These are phyloP conservation scores for Papiliotrema nemorosa DNA, from an alignment of 1,284 basidiomycete species.

Conservation along the genomic window DNA sequence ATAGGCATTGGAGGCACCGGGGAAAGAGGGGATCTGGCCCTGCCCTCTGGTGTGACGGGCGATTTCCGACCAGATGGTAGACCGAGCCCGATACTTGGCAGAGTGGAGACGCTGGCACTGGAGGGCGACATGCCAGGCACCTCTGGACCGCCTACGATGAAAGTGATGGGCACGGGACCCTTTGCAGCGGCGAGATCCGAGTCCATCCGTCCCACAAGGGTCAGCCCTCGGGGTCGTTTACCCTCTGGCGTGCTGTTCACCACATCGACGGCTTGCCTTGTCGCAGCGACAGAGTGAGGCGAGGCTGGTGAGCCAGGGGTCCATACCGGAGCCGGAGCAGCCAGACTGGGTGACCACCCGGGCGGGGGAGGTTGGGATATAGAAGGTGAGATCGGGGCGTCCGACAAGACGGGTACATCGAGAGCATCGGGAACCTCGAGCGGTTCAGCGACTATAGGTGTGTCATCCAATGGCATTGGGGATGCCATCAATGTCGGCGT, in stretches of 20 bases:
- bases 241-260: conserved; percentile 19
- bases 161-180: conserved; percentile 43
- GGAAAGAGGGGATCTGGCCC: conserved; percentile 15
- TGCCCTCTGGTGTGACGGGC: conserved; percentile 9
- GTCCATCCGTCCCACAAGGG: conserved; percentile 38
- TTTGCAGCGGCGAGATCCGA: conserved; percentile 27
- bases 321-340: conserved; percentile 11
- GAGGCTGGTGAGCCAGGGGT: conserved; percentile 27
- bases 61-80: conserved; percentile 15
- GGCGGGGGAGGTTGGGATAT: not conserved
- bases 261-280: conserved; percentile 29
- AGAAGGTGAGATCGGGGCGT: not conserved
- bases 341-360: conserved; percentile 2
- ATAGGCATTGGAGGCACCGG: conserved; percentile 5
- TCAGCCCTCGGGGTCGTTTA: conserved; percentile 21
- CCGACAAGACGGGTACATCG: not conserved
- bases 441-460: not conserved
- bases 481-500: conserved; percentile 5
- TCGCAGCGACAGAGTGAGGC: conserved; percentile 33
- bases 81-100: conserved; percentile 16
- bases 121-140: conserved; percentile 8
- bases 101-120: not conserved
- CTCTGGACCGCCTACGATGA: conserved; percentile 29
- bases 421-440: not conserved
- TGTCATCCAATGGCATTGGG: conserved; percentile 8